Evolutionary conservation across 345 rosid species (phyloP).

Genomic region (Crucihimalaya himalaica): DNA sequence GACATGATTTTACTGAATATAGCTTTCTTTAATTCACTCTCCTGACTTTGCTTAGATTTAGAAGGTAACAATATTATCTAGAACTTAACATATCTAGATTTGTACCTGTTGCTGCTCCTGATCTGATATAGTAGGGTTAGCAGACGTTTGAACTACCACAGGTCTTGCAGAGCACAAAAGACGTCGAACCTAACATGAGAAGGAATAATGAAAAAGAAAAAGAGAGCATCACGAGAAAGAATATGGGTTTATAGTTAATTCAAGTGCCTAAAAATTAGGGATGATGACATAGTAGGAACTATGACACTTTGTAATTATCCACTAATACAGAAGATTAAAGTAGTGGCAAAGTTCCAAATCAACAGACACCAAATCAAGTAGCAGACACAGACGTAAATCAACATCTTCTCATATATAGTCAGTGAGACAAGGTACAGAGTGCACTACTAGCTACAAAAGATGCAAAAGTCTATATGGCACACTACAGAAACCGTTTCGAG

Average conservation of each 20-base stretch:
- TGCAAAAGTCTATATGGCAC: constrained; percentile 17
- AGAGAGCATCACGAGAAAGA: constrained; percentile 17
- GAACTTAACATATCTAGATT: constrained; percentile 15
- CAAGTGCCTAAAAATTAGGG: background rate
- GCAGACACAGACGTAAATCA: background rate
- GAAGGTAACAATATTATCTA: constrained; percentile 1
- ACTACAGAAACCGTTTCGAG: background rate
- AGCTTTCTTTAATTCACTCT: constrained; percentile 4
- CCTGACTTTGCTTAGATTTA: constrained; percentile 9
- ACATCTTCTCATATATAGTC: background rate
- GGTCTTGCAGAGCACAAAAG: constrained; percentile 85
- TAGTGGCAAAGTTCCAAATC: constrained; percentile 13
- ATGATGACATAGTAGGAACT: constrained; percentile 16
- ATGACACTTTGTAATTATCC: constrained; percentile 8
- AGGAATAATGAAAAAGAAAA: constrained; percentile 14
- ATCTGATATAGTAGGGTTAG: constrained; percentile 75
- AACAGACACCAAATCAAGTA: constrained; percentile 22
- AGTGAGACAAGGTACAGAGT: constrained; percentile 9
- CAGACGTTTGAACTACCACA: constrained; percentile 81
- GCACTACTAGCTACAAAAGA: constrained; percentile 8
- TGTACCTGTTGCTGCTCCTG: constrained; percentile 96
- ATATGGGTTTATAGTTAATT: background rate
- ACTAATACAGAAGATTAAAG: constrained; percentile 10
- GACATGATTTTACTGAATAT: constrained; percentile 15
- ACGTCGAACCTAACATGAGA: constrained; percentile 73